Base-by-base conservation (phyloP, 2,329 filamentous ascomycete genomes). In the Nemania serpens region DNA sequence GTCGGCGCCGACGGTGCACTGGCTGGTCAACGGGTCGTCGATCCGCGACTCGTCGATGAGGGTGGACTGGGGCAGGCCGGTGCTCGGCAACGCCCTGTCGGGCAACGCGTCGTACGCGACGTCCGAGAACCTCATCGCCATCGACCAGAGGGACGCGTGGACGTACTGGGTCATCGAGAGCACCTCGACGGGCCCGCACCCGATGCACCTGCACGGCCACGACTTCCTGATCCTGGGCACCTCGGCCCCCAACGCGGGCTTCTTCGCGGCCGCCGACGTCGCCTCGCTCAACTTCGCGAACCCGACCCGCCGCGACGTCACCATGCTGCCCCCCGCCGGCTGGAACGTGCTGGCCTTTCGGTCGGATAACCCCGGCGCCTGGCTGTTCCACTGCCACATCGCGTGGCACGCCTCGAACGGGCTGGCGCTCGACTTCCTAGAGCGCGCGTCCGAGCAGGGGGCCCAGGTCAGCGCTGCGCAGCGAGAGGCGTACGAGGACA, bases 121-220 rank as follows among this genome's bases (percentile, higher is more conserved):
- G 5, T 34, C 59, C 10, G 59, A 66, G 17, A 70, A 68, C 58
- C 58, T 70, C 33, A 48, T 69, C 10, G 52, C 36, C 36, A 39
- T 39, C 36, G 11, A 39, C 36, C 36, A 39, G 36, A 12, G 3
- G 36, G 49, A 61, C 36, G 54, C 47, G 15, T 61, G 54, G 58
- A 52, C 37, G 17, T 53, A 57, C 12, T 61, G 41, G 34, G 12
- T 61, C 18, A 57, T 61, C 17, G 18, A 59, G 36, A 59, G 47
- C 11, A 18, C 2, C 10, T 52, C 51, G 13, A 48, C 34, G 5
- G 18, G 29, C 15, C 56, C 76, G 9, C 79, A 81, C 63, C 79
- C 79, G 0, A 79, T 81, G 68, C 81, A 84, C 70, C 72, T 84
- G 10, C 81, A 83, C 69, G 81, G 81, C 9, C 80, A 82, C 63